phyloP scores from a whole-genome alignment of 2,329 filamentous ascomycete species.

The Malbranchea cinnamomea region DNA sequence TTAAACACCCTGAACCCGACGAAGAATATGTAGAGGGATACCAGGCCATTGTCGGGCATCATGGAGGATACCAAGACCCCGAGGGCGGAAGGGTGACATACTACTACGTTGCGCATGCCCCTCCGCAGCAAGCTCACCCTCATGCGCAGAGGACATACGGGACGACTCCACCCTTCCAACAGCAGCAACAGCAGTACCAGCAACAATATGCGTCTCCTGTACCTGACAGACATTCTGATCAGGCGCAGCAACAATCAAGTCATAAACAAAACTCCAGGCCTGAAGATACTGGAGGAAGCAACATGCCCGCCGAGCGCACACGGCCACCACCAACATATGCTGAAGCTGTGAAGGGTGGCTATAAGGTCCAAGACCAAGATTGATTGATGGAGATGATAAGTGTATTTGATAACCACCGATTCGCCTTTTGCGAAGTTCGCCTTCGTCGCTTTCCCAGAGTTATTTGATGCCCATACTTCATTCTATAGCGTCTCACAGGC shows the following conservation, averaged over 20 bases:
- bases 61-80: slow-evolving; percentile 25
- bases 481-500: too few relatives aligned
- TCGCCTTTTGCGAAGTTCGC: too few relatives aligned
- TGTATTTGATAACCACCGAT: too few relatives aligned
- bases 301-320: slow-evolving; percentile 23
- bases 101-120: slow-evolving; percentile 52
- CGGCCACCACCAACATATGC: slow-evolving; percentile 66
- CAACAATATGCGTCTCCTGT: slow-evolving; percentile 15
- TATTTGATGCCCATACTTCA: too few relatives aligned
- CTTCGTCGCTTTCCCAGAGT: background rate
- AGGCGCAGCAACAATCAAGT: slow-evolving; percentile 12
- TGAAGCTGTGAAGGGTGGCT: slow-evolving; percentile 74
- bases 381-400: slow-evolving; percentile 1
- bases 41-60: slow-evolving; percentile 45
- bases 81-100: slow-evolving; percentile 48
- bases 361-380: slow-evolving; percentile 66
- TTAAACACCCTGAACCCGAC: slow-evolving; percentile 64
- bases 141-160: slow-evolving; percentile 16
- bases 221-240: slow-evolving; percentile 9
- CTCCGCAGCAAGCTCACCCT: slow-evolving; percentile 14
- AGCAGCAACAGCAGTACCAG: slow-evolving; percentile 25
- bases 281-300: slow-evolving; percentile 15
- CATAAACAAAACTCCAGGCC: slow-evolving; percentile 9
- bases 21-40: slow-evolving; percentile 45
- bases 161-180: too few relatives aligned